Base-by-base conservation (phyloP, 2,329 filamentous ascomycete genomes). In the Aspergillus eucalypticola region DNA sequence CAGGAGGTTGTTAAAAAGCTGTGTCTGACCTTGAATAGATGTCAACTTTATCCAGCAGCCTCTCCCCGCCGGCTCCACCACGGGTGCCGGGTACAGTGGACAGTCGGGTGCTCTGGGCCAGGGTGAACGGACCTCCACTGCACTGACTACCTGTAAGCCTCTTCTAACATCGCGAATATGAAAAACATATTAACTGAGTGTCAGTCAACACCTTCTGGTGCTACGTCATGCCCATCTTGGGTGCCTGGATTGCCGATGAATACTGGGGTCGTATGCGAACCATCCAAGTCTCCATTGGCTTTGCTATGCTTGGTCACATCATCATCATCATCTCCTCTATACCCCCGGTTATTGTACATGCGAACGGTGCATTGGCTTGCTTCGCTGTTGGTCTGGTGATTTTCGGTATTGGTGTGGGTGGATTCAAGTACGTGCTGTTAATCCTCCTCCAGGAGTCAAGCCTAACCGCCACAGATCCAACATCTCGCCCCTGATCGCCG, bases 331-430 rank as follows among this genome's bases (percentile, higher is more conserved):
- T 86, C 32, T 85, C 88, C 3, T 84, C 88, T n/a, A 76, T 89
- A 1, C 89, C 89, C 0, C 70, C 75, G 5, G 84, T 90, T 49
- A 87, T 92, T 56, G 79, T 83, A 50, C 76, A 86, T 66, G 75
- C 77, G 38, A 81, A 85, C 25, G 78, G 81, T 21, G 81, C 87
- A 1, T 83, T 91, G 32, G 87, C 79, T 2, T 86, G 84, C 54
- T 89, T 91, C 68, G 73, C 88, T 11, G 75, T 87, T 23, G 85
- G 86, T 35, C 82, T 90, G 64, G 76, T 90, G 54, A 81, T 92
- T 69, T 84, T 92, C 68, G 89, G 88, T 19, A 76, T 91, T 35
- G 90, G 90, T 41, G 90, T 89, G 1, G 90, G 90, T 60, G 89
- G 90, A 67, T 92, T 93, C 84, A 93, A 92, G 80, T 69, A 66